Percentiles rank a stretch among this genome's conserved stretches.
phyloP scores from a whole-genome alignment of 1,284 basidiomycete genomes.

The Sanghuangporus weigelae region DNA sequence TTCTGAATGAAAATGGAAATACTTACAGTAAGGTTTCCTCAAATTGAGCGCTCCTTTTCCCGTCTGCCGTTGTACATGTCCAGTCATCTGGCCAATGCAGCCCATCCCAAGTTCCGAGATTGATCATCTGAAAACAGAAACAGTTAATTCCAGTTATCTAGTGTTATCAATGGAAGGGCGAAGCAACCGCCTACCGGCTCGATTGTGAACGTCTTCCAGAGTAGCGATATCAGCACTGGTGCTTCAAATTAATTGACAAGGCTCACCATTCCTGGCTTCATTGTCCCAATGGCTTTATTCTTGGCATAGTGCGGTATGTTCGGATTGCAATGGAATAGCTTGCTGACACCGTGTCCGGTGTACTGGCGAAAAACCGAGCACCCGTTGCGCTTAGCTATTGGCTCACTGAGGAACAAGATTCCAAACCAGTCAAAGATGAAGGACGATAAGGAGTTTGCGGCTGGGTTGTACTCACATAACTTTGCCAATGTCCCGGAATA shows the following conservation, averaged over 20 bases:
- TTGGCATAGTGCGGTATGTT: constrained; percentile 85
- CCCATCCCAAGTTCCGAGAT: constrained; percentile 71
- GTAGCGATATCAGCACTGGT: neutral
- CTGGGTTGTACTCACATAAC: constrained; percentile 53
- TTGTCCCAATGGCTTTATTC: constrained; percentile 77
- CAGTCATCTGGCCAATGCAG: constrained; percentile 88
- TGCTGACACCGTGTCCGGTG: constrained; percentile 88
- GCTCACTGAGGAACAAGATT: constrained; percentile 50
- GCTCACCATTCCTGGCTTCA: constrained; percentile 80
- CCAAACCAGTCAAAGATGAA: constrained; percentile 18
- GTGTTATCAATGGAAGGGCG: constrained; percentile 23
- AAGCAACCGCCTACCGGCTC: constrained; percentile 54
- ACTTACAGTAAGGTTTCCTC: constrained; percentile 89
- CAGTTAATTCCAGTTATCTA: constrained; percentile 21
- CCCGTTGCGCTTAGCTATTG: constrained; percentile 71
- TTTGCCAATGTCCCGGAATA: constrained; percentile 82
- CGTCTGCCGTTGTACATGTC: constrained; percentile 91
- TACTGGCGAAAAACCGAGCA: constrained; percentile 86
- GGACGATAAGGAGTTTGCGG: constrained; percentile 6
- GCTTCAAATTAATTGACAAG: neutral
- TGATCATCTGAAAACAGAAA: constrained; percentile 71
- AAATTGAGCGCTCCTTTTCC: constrained; percentile 88
- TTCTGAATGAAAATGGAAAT: constrained; percentile 17
- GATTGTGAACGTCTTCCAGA: constrained; percentile 37
- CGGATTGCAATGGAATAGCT: constrained; percentile 73